Evolutionary conservation across 345 rosid species (phyloP).

Genomic region (Populus nigra): DNA sequence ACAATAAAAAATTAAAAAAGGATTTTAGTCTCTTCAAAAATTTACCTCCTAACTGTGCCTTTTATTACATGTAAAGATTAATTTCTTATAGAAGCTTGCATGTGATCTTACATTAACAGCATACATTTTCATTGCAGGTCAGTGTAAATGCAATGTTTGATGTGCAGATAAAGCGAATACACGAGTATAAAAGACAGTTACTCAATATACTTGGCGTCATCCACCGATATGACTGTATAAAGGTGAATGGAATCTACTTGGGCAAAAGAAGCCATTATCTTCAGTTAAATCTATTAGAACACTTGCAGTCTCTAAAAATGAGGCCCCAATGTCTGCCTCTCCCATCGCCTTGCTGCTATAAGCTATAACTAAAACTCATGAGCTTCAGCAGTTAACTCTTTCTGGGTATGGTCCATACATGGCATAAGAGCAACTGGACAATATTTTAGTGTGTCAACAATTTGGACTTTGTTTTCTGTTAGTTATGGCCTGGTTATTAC

Average conservation of each 20-base stretch:
- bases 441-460: neutral
- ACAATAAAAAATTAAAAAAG: no score
- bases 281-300: neutral
- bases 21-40: no score
- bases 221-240: constrained; percentile 50
- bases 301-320: neutral
- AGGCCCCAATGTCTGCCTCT: neutral
- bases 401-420: neutral
- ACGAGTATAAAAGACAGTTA: constrained; percentile 49
- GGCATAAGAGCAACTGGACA: neutral
- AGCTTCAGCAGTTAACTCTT: neutral
- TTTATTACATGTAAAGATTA: no score
- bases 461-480: constrained; percentile 1
- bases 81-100: neutral
- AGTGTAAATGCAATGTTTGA: constrained; percentile 49
- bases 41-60: no score
- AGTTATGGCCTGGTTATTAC: neutral
- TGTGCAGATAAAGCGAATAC: constrained; percentile 48
- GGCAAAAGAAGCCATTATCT: neutral
- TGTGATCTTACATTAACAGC: neutral
- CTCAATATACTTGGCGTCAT: constrained; percentile 48
- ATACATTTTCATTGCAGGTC: constrained; percentile 29
- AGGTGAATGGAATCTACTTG: constrained; percentile 28
- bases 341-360: neutral
- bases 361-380: neutral